A percentile compares a stretch with the other conserved stretches of the same genome.
Conservation (phyloP, 1,284 basidiomycete species). For the Fomitopsis schrenkii region DNA sequence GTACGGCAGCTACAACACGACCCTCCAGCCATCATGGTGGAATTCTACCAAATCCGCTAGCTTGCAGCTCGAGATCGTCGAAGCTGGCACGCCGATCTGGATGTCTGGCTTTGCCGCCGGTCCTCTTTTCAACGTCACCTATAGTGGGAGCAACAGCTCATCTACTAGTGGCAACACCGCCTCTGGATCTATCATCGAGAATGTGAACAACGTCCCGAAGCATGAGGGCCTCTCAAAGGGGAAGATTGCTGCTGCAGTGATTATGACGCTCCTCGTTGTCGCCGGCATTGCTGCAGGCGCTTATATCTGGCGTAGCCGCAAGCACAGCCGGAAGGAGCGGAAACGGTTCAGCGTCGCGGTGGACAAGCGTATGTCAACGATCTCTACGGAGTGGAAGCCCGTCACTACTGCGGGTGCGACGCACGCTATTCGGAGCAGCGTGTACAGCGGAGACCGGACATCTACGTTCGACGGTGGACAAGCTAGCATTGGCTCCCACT, state of each 20-base stretch:
- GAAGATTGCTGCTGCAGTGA: constrained; percentile 72
- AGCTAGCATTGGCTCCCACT: constrained; percentile 38
- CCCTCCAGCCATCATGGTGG: constrained; percentile 76
- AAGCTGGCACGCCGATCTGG: constrained; percentile 51
- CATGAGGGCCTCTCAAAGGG: constrained; percentile 48
- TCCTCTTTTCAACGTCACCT: constrained; percentile 70
- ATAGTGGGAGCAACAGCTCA: constrained; percentile 42
- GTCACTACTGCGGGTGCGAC: constrained; percentile 70
- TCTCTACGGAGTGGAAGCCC: constrained; percentile 72
- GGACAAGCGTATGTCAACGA: constrained; percentile 81
- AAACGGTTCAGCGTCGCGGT: constrained; percentile 67
- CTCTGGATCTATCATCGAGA: constrained; percentile 14
- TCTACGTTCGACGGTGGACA: constrained; percentile 46
- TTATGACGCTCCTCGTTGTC: constrained; percentile 67
- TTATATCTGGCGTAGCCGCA: constrained; percentile 50
- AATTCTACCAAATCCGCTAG: constrained; percentile 50
- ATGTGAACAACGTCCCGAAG: constrained; percentile 33
- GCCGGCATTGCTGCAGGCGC: constrained; percentile 41
- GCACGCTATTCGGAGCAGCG: constrained; percentile 68
- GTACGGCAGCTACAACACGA: constrained; percentile 50
- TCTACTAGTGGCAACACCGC: constrained; percentile 34
- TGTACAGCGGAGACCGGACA: constrained; percentile 38
- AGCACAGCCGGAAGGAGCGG: constrained; percentile 54
- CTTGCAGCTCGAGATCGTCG: constrained; percentile 68
- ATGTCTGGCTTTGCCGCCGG: constrained; percentile 58